Evolutionary conservation across 2,329 filamentous ascomycete species (phyloP).

Genomic region (Apiospora koreana): DNA sequence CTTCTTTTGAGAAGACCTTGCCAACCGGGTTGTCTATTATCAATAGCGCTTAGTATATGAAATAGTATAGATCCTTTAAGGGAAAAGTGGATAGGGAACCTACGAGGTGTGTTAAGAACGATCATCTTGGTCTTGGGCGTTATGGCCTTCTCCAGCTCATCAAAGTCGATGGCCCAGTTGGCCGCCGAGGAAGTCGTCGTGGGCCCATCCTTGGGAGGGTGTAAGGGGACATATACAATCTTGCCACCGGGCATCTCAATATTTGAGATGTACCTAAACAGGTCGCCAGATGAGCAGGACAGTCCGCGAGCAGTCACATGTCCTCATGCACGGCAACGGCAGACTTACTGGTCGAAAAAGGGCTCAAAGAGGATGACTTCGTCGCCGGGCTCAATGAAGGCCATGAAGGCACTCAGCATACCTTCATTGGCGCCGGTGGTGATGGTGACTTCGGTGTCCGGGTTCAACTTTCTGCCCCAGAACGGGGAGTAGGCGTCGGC

Average conservation of each 20-base stretch:
- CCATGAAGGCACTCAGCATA: constrained; percentile 98
- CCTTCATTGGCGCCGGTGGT: constrained; percentile 91
- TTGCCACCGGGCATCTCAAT: constrained; percentile 98
- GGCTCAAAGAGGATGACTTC: constrained; percentile 98
- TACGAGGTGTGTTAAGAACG: constrained; percentile 75
- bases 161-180: constrained; percentile 87
- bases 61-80: no score
- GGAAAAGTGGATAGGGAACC: constrained; percentile 15
- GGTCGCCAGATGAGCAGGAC: neutral
- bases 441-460: constrained; percentile 91
- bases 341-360: constrained; percentile 87
- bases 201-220: constrained; percentile 80
- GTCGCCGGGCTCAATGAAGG: constrained; percentile 89
- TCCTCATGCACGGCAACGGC: neutral
- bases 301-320: constrained; percentile 6
- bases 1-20: constrained; percentile 86
- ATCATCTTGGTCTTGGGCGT: constrained; percentile 94
- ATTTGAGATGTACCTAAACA: constrained; percentile 80
- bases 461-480: constrained; percentile 80
- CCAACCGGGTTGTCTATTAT: constrained; percentile 84
- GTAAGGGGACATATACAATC: constrained; percentile 93
- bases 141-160: constrained; percentile 77
- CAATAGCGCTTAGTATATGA: neutral
- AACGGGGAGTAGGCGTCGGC: constrained; percentile 88
- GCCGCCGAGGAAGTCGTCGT: constrained; percentile 79